Evolutionary conservation across 257 asterid species (phyloP), one percentile per base, ranked within the genome.

Genomic region (Primulina tabacum): DNA sequence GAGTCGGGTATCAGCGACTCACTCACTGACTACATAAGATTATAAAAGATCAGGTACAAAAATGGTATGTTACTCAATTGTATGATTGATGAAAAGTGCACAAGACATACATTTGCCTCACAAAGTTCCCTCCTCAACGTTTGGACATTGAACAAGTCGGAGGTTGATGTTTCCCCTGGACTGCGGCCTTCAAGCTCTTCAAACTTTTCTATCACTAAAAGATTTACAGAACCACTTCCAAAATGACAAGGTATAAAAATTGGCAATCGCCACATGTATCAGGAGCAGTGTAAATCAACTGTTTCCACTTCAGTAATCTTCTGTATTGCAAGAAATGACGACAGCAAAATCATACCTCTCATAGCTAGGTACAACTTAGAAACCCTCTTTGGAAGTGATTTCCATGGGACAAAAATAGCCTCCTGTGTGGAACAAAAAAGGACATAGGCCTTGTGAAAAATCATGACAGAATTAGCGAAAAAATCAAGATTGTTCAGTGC

Each of bases 371-470:
- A 91, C 79, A 91, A 79, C 87, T 94, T 94, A 29, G 97, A 84
- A 43, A 88, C 73, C 83, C 80, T 89, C 86, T 80, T 84, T 0
- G 99, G 96, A 76, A 94, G 95, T 71, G 92, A 88, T 72, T 68
- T 83, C 99, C 99, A 94, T 3, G 97, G 96, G 73, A 84, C 78
- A 50, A 95, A 84, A 76, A 89, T 78, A 79, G 99, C 93, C 74
- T 89, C 95, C 97, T 94, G 82, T 40, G 79, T 75, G 71, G 58
- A 29, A 14, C 50, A 58, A 67, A 66, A 43, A 62, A 62, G 14
- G 50, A 58, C 30, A 67, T 64, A 65, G 34, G 29, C 63, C 38
- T 61, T 71, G 17, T 58, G 52, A 3, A 40, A 40, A 2, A 40
- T 40, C 52, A 2, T 0, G 17, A 40, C 17, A 10, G 52, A 40